phyloP scores from a whole-genome alignment of 1,284 basidiomycete genomes.

The Coriolopsis trogii region DNA sequence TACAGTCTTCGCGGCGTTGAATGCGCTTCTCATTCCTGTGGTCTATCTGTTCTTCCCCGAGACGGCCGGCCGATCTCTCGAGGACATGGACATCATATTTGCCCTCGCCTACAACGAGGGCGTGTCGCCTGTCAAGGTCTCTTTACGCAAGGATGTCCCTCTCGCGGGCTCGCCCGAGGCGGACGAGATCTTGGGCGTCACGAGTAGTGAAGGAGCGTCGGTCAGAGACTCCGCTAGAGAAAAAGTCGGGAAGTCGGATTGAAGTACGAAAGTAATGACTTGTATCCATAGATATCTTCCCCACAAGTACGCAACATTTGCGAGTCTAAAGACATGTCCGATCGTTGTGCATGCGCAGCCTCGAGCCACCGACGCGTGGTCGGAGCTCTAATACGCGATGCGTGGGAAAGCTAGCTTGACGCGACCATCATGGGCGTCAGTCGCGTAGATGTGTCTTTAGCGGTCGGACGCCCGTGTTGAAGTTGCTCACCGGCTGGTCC shows the following conservation, averaged over 20 bases:
- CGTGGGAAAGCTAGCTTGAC: conserved; percentile 23
- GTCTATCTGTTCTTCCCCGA: conserved; percentile 74
- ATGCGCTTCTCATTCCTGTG: conserved; percentile 60
- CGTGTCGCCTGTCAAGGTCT: conserved; percentile 58
- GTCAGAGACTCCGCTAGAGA: not conserved
- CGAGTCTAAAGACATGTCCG: not conserved
- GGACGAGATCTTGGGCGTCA: conserved; percentile 50
- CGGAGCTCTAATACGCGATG: conserved; percentile 17
- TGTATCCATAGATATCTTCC: conserved; percentile 1
- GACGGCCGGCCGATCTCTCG: conserved; percentile 63
- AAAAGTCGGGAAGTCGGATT: not conserved
- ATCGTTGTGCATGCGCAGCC: not conserved
- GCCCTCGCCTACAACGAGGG: conserved; percentile 59
- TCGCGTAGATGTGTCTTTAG: conserved; percentile 16
- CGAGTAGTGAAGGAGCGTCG: not conserved
- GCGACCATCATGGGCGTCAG: conserved; percentile 22
- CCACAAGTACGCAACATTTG: not conserved
- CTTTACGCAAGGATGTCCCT: conserved; percentile 58
- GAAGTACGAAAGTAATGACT: not conserved
- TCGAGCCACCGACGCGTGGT: conserved; percentile 16
- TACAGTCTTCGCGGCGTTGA: conserved; percentile 60
- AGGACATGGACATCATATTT: conserved; percentile 70
- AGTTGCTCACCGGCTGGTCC: conserved; percentile 12
- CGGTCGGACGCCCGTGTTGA: conserved; percentile 15
- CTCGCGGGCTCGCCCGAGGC: conserved; percentile 56